Conservation (phyloP, 2,329 filamentous ascomycete species). For the Grosmannia huntii region DNA sequence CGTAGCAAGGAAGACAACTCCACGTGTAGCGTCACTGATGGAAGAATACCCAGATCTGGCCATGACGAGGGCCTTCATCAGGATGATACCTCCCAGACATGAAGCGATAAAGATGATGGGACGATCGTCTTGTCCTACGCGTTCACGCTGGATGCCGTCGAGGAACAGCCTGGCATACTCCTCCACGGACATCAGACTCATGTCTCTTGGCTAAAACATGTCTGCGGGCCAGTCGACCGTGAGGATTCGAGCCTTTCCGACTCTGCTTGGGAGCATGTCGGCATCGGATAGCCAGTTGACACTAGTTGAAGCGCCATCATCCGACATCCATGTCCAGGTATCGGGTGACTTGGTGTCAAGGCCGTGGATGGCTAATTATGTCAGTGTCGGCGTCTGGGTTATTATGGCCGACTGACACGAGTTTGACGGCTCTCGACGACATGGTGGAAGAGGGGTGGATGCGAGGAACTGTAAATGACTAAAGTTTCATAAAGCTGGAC, state of each 20-base stretch:
- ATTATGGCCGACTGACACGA: neutral
- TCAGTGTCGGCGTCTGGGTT: conserved; percentile 2
- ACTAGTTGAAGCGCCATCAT: neutral
- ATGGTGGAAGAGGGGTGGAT: no score
- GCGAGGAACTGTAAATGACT: no score
- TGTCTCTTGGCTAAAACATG: conserved; percentile 10
- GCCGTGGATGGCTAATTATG: conserved; percentile 15
- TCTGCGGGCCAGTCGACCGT: conserved; percentile 18
- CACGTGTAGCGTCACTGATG: conserved; percentile 12
- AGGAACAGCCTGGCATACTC: conserved; percentile 15
- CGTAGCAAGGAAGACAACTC: conserved; percentile 18
- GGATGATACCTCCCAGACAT: conserved; percentile 21
- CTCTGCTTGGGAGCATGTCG: conserved; percentile 14
- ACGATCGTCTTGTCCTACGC: conserved; percentile 2
- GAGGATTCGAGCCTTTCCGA: conserved; percentile 15
- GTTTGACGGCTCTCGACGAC: neutral
- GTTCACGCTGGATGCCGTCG: conserved; percentile 10
- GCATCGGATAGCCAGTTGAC: conserved; percentile 17
- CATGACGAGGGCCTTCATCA: conserved; percentile 17
- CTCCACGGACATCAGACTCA: conserved; percentile 10
- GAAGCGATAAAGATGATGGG: conserved; percentile 21
- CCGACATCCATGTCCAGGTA: conserved; percentile 13
- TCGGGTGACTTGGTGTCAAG: conserved; percentile 18
- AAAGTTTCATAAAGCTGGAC: no score
- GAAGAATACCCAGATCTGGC: conserved; percentile 1